Percentiles rank a stretch among this genome's conserved stretches.
Conservation (phyloP, 805 yeast genomes). For the Nakazawaea anatomiae region DNA sequence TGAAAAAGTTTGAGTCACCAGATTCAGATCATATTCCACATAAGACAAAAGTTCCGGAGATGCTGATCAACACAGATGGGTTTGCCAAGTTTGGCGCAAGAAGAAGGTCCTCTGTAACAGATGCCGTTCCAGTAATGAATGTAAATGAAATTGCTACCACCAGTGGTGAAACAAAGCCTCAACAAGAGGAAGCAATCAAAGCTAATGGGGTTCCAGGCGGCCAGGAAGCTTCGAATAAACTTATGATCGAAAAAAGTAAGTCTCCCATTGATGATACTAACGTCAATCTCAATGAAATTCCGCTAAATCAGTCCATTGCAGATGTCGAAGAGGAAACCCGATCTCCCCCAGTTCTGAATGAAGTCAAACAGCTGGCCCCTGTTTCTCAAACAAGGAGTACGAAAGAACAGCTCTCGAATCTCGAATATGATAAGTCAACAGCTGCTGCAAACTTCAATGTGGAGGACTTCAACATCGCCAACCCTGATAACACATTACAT, state of each 20-base stretch:
- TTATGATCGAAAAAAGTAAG: not conserved
- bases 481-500: conserved; percentile 83
- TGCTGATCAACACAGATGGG: conserved; percentile 20
- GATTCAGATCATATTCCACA: conserved; percentile 13
- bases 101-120: conserved; percentile 15
- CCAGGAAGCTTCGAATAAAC: too few relatives aligned
- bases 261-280: not conserved
- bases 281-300: conserved; percentile 6
- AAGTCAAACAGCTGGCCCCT: not conserved
- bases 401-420: conserved; percentile 30
- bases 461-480: conserved; percentile 72
- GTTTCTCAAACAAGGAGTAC: conserved; percentile 6
- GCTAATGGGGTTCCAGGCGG: too few relatives aligned
- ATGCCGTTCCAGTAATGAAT: not conserved
- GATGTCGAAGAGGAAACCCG: not conserved
- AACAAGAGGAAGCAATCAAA: not conserved
- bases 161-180: not conserved
- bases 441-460: conserved; percentile 59
- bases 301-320: conserved; percentile 4
- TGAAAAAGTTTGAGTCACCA: conserved; percentile 11
- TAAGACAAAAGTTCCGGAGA: conserved; percentile 17
- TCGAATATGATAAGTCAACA: conserved; percentile 39
- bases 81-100: conserved; percentile 26
- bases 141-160: not conserved
- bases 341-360: not conserved